phyloP scores from a whole-genome alignment of 345 rosid genomes.

The Pistacia vera region DNA sequence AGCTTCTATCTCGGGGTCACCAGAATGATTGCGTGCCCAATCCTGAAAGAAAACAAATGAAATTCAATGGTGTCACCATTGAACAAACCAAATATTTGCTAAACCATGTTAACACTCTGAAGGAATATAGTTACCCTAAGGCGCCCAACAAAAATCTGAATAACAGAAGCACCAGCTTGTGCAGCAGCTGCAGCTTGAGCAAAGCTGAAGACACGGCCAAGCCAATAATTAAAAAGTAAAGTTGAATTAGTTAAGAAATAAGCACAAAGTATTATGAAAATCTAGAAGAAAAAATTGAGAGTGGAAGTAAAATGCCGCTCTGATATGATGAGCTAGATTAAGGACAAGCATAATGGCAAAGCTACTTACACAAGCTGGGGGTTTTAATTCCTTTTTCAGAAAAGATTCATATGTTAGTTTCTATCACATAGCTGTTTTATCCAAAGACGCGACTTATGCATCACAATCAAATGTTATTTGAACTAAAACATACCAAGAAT shows the following conservation, averaged over 20 bases:
- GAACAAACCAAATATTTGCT: background rate
- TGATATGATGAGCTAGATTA: background rate
- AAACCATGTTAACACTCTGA: background rate
- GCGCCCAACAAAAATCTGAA: slow-evolving; percentile 96
- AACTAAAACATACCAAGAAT: background rate
- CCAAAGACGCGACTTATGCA: background rate
- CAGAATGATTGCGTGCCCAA: slow-evolving; percentile 93
- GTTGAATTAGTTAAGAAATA: background rate
- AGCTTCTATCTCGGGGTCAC: slow-evolving; percentile 87
- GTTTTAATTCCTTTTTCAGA: background rate
- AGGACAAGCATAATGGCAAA: background rate
- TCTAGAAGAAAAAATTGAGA: background rate
- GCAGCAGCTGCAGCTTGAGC: slow-evolving; percentile 99
- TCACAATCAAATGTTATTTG: background rate
- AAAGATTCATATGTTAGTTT: background rate
- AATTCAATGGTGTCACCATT: background rate
- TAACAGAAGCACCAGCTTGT: slow-evolving; percentile 95
- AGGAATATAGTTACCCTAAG: slow-evolving; percentile 63
- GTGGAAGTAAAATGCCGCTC: background rate
- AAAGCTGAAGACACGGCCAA: slow-evolving; percentile 61
- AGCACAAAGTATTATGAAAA: background rate
- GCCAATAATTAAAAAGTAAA: slow-evolving; percentile 1
- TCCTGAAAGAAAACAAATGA: slow-evolving; percentile 50
- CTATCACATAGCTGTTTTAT: background rate
- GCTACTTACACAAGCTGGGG: background rate